These are phyloP conservation scores for Neofusicoccum ribis DNA, from an alignment of 2,329 filamentous ascomycete species.

Conservation along the genomic window DNA sequence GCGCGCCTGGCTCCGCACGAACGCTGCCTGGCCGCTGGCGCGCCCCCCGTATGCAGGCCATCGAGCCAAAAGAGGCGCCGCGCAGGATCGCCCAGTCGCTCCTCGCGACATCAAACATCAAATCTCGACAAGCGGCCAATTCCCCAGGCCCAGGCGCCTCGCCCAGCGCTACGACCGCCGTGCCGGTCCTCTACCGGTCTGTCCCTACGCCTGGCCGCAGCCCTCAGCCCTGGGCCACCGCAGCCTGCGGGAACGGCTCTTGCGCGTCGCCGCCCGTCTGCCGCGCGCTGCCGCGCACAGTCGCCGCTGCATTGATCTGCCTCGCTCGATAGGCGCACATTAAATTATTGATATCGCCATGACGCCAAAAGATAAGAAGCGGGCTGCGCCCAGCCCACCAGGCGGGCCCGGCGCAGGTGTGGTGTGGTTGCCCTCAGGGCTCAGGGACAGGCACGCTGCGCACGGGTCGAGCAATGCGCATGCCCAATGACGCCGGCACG, in stretches of 20 bases:
- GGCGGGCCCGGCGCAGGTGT: conserved; percentile 3
- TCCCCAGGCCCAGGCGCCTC: neutral
- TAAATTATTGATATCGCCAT: conserved; percentile 19
- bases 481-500: conserved; percentile 12
- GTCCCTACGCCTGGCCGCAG: neutral
- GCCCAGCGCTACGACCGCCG: neutral
- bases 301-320: conserved; percentile 8
- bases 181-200: neutral
- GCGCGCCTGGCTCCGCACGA: conserved; percentile 4
- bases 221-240: neutral
- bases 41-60: neutral
- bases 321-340: conserved; percentile 14
- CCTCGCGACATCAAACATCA: conserved; percentile 17
- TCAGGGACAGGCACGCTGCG: conserved; percentile 4
- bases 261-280: too few relatives aligned
- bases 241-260: neutral
- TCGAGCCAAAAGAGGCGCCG: conserved; percentile 4
- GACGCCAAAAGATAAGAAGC: conserved; percentile 15
- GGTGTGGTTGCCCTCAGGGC: conserved; percentile 1
- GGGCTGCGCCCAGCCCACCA: neutral
- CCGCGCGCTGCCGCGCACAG: neutral
- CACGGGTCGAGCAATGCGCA: neutral
- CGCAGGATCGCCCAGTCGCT: conserved; percentile 16
- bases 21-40: neutral
- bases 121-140: conserved; percentile 1